A percentile compares a stretch with the other conserved stretches of the same genome.
Evolutionary conservation across 2,329 filamentous ascomycete genomes (phyloP).

Genomic region (Nectriaceae sp.): DNA sequence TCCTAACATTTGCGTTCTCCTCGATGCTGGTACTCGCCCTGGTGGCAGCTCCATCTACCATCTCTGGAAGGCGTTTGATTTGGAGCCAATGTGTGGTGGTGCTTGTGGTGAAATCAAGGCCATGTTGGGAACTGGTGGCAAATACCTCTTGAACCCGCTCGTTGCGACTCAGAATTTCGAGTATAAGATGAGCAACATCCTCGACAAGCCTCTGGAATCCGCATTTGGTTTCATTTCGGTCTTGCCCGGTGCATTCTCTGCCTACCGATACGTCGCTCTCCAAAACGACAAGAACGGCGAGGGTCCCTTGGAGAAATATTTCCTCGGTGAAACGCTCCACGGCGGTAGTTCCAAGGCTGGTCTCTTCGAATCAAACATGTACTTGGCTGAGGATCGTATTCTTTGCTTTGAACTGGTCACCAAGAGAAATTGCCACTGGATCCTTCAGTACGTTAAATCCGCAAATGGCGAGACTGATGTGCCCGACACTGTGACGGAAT

Average conservation of each 20-base stretch:
- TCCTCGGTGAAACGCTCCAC: conserved; percentile 94
- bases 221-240: conserved; percentile 98
- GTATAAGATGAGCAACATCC: conserved; percentile 99
- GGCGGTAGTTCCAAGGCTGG: conserved; percentile 85
- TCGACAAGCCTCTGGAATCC: conserved; percentile 96
- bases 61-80: conserved; percentile 96
- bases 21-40: conserved; percentile 94
- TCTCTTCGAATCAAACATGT: conserved; percentile 99
- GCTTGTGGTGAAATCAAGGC: conserved; percentile 99
- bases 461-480: conserved; percentile 97
- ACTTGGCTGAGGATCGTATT: conserved; percentile 97
- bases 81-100: conserved; percentile 96
- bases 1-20: conserved; percentile 93
- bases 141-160: conserved; percentile 87
- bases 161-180: conserved; percentile 98
- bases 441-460: conserved; percentile 97
- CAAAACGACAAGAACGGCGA: conserved; percentile 96
- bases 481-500: conserved; percentile 88
- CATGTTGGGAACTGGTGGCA: conserved; percentile 84
- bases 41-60: conserved; percentile 96
- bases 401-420: conserved; percentile 97
- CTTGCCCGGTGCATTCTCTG: conserved; percentile 95
- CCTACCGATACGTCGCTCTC: conserved; percentile 89
- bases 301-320: conserved; percentile 94
- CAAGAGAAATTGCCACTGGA: conserved; percentile 97